Conservation (phyloP, 2,329 filamentous ascomycete species). For the Penicillium sp. region DNA sequence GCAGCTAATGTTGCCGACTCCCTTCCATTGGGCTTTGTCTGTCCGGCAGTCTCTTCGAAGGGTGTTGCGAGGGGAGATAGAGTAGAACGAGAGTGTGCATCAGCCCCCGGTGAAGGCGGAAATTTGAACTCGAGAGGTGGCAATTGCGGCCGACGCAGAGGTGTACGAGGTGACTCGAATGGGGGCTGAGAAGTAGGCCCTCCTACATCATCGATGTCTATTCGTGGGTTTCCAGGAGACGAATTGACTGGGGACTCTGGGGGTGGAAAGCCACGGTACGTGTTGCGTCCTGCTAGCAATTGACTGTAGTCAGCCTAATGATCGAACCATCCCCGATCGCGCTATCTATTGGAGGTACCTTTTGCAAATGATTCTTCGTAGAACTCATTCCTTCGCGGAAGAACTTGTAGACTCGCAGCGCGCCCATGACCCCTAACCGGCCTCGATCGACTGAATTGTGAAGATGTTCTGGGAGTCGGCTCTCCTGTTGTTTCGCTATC, state of each 20-base stretch:
- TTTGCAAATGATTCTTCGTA: constrained; percentile 34
- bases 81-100: too few relatives aligned
- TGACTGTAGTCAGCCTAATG: too few relatives aligned
- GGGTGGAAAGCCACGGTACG: too few relatives aligned
- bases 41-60: too few relatives aligned
- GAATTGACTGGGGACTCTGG: too few relatives aligned
- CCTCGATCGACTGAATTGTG: constrained; percentile 40
- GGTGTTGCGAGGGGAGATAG: too few relatives aligned
- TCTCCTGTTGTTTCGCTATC: constrained; percentile 43
- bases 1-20: constrained; percentile 25
- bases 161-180: constrained; percentile 35
- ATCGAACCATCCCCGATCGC: too few relatives aligned
- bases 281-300: constrained; percentile 10
- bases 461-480: constrained; percentile 27
- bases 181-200: too few relatives aligned
- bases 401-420: constrained; percentile 72
- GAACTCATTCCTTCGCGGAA: constrained; percentile 42
- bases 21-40: too few relatives aligned
- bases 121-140: constrained; percentile 49
- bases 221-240: too few relatives aligned
- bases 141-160: constrained; percentile 30
- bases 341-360: too few relatives aligned
- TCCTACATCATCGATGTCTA: too few relatives aligned
- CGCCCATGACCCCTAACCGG: constrained; percentile 60
- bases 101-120: constrained; percentile 36